Conservation (phyloP, 2,329 filamentous ascomycete species). For the Alternaria sp. region DNA sequence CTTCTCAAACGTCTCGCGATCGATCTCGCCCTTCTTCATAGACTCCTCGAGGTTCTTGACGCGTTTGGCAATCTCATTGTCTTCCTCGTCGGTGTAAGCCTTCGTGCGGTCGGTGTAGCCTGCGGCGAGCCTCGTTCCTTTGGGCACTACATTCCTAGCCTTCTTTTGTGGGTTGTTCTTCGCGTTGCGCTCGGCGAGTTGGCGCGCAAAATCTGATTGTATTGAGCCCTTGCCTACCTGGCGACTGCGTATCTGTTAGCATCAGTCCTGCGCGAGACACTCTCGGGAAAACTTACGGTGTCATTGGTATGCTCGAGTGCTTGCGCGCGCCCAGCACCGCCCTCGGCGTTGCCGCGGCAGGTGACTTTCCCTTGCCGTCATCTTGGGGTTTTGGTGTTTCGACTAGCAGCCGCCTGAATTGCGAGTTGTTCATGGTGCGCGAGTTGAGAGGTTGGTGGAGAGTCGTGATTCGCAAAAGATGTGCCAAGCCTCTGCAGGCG, state of each 20-base stretch:
- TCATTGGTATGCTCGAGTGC: constrained; percentile 88
- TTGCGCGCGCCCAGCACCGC: constrained; percentile 76
- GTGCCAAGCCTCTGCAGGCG: constrained; percentile 8
- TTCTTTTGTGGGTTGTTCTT: constrained; percentile 68
- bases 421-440: constrained; percentile 84
- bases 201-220: constrained; percentile 77
- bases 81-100: constrained; percentile 60
- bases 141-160: constrained; percentile 79
- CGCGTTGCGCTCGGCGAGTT: constrained; percentile 76
- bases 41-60: constrained; percentile 82
- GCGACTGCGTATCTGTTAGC: constrained; percentile 59
- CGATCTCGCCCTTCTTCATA: constrained; percentile 83
- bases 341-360: constrained; percentile 39
- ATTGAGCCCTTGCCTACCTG: constrained; percentile 62
- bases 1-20: constrained; percentile 77
- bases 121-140: constrained; percentile 77
- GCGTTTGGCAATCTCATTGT: constrained; percentile 66
- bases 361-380: constrained; percentile 33
- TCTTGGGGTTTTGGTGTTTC: constrained; percentile 54
- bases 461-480: constrained; percentile 8
- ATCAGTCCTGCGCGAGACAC: neutral
- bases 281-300: constrained; percentile 67
- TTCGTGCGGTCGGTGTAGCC: constrained; percentile 87
- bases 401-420: constrained; percentile 79
- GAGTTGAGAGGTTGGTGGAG: neutral